Evolutionary conservation across 1,139 yeast species (phyloP).

Genomic region (Kluyveromyces marxianus): DNA sequence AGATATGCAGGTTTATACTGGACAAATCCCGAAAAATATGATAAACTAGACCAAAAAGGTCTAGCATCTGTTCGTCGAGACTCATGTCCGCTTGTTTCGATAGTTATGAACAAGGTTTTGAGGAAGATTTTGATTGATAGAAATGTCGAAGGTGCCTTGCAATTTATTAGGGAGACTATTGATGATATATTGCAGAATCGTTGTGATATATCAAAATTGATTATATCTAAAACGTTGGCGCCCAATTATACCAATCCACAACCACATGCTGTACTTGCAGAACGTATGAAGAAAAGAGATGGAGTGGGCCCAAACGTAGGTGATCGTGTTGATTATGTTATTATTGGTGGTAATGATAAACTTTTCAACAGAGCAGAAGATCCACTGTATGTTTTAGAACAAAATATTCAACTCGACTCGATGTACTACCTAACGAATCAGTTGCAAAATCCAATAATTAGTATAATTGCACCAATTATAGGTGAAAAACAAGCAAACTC

Average conservation of each 20-base stretch:
- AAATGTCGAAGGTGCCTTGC: constrained; percentile 81
- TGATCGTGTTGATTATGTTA: constrained; percentile 97
- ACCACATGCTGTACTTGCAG: constrained; percentile 95
- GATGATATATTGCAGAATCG: constrained; percentile 86
- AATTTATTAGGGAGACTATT: constrained; percentile 78
- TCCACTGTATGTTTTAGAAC: constrained; percentile 86
- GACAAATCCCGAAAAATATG: constrained; percentile 85
- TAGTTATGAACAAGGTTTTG: constrained; percentile 86
- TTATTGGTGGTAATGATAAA: constrained; percentile 79
- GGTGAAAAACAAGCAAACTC: constrained; percentile 82
- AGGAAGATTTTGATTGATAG: constrained; percentile 81
- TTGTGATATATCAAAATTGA: constrained; percentile 87
- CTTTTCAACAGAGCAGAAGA: constrained; percentile 96
- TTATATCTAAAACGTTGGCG: constrained; percentile 88
- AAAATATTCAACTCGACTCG: constrained; percentile 89
- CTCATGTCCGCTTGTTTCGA: constrained; percentile 88
- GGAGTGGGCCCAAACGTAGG: constrained; percentile 96
- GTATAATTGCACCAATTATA: constrained; percentile 91
- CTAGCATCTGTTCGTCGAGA: constrained; percentile 97
- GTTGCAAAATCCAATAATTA: constrained; percentile 80
- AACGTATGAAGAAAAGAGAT: constrained; percentile 92
- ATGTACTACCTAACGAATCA: constrained; percentile 92
- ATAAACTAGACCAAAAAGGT: constrained; percentile 98
- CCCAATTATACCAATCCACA: constrained; percentile 93
- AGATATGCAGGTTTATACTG: constrained; percentile 96